These are phyloP conservation scores for Microdochium trichocladiopsis DNA, from an alignment of 2,329 filamentous ascomycete species.

Conservation along the genomic window DNA sequence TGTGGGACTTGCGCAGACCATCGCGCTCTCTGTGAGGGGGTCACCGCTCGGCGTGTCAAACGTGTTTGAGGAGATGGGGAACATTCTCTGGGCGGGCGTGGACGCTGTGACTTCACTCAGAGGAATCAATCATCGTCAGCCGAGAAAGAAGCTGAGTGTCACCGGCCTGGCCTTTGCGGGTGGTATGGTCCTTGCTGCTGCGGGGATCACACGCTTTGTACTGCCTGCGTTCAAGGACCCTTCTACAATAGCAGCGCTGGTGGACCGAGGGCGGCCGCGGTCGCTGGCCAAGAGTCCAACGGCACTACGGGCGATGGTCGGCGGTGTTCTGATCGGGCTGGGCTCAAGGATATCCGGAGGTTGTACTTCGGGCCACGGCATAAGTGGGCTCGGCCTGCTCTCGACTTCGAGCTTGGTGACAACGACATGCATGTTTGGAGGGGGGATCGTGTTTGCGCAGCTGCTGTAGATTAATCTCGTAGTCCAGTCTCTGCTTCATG, in stretches of 20 bases:
- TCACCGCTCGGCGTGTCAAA: constrained; percentile 53
- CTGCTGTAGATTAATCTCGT: background rate
- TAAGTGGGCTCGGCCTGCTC: constrained; percentile 58
- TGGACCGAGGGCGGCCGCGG: background rate
- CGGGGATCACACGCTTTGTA: constrained; percentile 21
- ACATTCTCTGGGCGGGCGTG: constrained; percentile 38
- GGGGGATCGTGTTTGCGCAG: constrained; percentile 28
- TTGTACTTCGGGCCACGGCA: constrained; percentile 63
- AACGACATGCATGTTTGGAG: constrained; percentile 49
- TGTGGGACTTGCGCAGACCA: constrained; percentile 50
- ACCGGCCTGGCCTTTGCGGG: constrained; percentile 43
- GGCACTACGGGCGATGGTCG: constrained; percentile 34
- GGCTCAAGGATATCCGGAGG: constrained; percentile 58
- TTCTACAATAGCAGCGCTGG: too few relatives aligned
- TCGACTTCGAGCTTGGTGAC: constrained; percentile 56
- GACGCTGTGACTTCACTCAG: constrained; percentile 6
- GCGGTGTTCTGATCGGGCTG: constrained; percentile 50
- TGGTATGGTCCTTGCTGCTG: constrained; percentile 42
- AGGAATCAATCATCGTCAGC: constrained; percentile 10
- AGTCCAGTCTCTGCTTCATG: too few relatives aligned
- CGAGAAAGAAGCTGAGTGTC: constrained; percentile 15
- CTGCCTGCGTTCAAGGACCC: constrained; percentile 21
- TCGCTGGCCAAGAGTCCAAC: constrained; percentile 18
- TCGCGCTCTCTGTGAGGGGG: constrained; percentile 44
- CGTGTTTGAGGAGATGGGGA: constrained; percentile 54